Conservation (phyloP, 176 grass and related monocot species). For the Oryza punctata region DNA sequence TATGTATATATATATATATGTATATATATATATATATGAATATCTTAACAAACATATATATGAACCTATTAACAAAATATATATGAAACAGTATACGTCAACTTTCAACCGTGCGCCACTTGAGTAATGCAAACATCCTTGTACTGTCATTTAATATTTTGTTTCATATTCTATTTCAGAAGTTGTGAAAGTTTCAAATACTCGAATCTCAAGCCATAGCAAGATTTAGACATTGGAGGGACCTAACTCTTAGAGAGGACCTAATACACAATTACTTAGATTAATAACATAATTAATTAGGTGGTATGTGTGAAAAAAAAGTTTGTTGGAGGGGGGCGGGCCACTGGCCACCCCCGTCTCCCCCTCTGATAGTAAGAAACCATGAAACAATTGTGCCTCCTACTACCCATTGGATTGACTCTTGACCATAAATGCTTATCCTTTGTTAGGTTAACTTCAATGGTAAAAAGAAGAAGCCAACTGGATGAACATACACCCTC, state of each 20-base stretch:
- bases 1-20: no score
- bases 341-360: no score
- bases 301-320: no score
- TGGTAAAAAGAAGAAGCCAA: not conserved
- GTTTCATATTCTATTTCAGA: not conserved
- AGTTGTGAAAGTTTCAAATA: not conserved
- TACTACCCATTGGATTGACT: not conserved
- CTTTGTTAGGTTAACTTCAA: not conserved
- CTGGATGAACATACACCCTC: not conserved
- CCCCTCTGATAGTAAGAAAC: not conserved
- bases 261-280: no score
- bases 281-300: no score
- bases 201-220: not conserved
- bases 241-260: no score
- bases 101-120: not conserved
- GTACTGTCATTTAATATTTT: no score
- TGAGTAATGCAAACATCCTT: not conserved
- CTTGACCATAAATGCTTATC: no score
- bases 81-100: not conserved
- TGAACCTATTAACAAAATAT: not conserved
- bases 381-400: not conserved
- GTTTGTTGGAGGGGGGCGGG: no score
- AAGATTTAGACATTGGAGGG: not conserved
- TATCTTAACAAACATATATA: no score
- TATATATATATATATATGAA: no score